A percentile compares a stretch with the other conserved stretches of the same genome.
Evolutionary conservation across 1,284 basidiomycete species (phyloP).

Genomic region (Uromyces viciae-fabae): DNA sequence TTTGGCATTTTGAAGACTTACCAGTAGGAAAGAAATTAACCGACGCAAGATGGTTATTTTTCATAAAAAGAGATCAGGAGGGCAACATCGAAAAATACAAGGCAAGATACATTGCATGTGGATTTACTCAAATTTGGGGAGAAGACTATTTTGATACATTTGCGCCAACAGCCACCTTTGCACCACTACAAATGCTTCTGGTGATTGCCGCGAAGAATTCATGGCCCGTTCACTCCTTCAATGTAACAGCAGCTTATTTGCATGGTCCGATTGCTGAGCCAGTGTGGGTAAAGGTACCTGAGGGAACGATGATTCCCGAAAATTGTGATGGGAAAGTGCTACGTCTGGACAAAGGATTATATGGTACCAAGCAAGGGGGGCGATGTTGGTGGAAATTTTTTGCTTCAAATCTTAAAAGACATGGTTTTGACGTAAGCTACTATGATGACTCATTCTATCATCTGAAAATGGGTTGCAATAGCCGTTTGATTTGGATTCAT

Average conservation of each 20-base stretch:
- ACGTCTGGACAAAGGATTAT: conserved; percentile 6
- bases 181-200: background rate
- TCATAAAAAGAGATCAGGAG: conserved; percentile 13
- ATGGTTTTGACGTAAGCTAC: background rate
- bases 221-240: conserved; percentile 3
- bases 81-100: conserved; percentile 23
- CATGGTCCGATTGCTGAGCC: conserved; percentile 27
- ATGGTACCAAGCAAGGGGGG: conserved; percentile 25
- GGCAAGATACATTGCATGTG: background rate
- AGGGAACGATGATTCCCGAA: background rate
- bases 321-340: background rate
- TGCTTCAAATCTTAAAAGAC: background rate
- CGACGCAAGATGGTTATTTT: conserved; percentile 33
- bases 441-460: conserved; percentile 16
- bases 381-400: conserved; percentile 33
- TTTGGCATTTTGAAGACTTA: conserved; percentile 12
- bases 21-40: background rate
- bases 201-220: background rate
- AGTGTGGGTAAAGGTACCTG: background rate
- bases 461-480: background rate
- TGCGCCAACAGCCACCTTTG: conserved; percentile 19
- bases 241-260: conserved; percentile 22
- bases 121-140: background rate
- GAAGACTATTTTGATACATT: conserved; percentile 12
- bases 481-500: conserved; percentile 1